Base-by-base conservation (phyloP, 2,329 filamentous ascomycete species). In the Aspergillus sclerotialis region DNA sequence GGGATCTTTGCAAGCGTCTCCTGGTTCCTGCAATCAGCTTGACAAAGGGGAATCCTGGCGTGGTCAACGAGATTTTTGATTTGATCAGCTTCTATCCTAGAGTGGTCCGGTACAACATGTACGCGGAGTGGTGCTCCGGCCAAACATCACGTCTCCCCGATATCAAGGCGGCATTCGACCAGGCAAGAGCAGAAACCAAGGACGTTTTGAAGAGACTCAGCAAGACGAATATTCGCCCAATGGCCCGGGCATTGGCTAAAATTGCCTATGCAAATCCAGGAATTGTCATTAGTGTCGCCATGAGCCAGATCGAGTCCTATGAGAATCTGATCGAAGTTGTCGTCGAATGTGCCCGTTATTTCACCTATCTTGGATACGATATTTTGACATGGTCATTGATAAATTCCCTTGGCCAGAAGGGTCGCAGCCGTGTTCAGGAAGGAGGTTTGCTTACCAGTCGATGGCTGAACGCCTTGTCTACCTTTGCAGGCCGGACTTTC, bases 261-360 rank as follows among this genome's bases (percentile, higher is more conserved):
- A 84, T 89, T n/a, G 88, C 89, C 16, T 84, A 87, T 50, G 81
- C 87, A 1, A 92, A 87, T 28, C 93, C 92, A 2, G 90, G 90
- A 16, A 75, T 94, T 37, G 89, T 96, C 15, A 94, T 95, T 66
- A 80, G 80, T 50, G 84, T 90, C 37, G 87, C 89, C 5, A 78
- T 98, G 38, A 81, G 81, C 42, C 89, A 95, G 59, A 86, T 95
- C 39, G 89, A 98, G 60, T 82, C 84, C 0, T 98, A 98, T 58
- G 84, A 84, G 55, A 98, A 96, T 55, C 74, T 98, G 40, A 94
- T 94, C 37, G 86, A 94, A 42, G 86, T 87, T 4, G 86, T 98
- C 41, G 89, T 96, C 10, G 88, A 95, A 56, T 95, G 89, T 53
- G 88, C 86, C 25, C 82, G 86, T 50, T 95, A 95, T 57, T 95